Conservation (phyloP, 1,284 basidiomycete genomes). For the Neotropicomus parvogracilis region DNA sequence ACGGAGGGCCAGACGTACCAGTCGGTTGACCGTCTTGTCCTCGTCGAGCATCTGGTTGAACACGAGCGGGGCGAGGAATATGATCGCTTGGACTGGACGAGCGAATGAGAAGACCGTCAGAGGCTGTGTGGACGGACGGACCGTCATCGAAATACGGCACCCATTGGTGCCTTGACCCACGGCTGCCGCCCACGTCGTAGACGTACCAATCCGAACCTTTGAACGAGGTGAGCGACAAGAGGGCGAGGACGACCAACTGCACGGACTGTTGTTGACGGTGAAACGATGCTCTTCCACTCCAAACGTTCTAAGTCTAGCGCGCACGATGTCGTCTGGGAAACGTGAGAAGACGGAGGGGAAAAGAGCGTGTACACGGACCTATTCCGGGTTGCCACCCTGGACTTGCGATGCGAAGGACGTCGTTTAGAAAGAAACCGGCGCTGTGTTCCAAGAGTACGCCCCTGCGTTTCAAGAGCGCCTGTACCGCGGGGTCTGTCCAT, state of each 20-base stretch:
- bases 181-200: conserved; percentile 65
- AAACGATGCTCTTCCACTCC: conserved; percentile 69
- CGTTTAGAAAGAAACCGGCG: conserved; percentile 69
- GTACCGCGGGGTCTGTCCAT: conserved; percentile 56
- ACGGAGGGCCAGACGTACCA: conserved; percentile 19
- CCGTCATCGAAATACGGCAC: conserved; percentile 65
- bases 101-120: conserved; percentile 5
- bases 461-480: conserved; percentile 46
- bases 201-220: conserved; percentile 58
- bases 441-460: conserved; percentile 51
- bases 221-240: conserved; percentile 18
- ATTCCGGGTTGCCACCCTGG: conserved; percentile 56
- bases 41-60: conserved; percentile 50
- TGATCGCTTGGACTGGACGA: conserved; percentile 40
- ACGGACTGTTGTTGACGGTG: conserved; percentile 46
- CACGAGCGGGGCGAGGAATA: conserved; percentile 49
- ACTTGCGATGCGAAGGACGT: conserved; percentile 54
- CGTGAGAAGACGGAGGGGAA: background rate
- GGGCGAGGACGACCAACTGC: conserved; percentile 8
- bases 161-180: conserved; percentile 57
- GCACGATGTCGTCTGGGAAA: conserved; percentile 53
- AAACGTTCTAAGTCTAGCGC: conserved; percentile 61
- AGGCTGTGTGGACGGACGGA: conserved; percentile 14
- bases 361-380: conserved; percentile 29
- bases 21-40: conserved; percentile 40